These are phyloP conservation scores for Metarhizium robertsii DNA, from an alignment of 2,329 filamentous ascomycete species.

Conservation along the genomic window DNA sequence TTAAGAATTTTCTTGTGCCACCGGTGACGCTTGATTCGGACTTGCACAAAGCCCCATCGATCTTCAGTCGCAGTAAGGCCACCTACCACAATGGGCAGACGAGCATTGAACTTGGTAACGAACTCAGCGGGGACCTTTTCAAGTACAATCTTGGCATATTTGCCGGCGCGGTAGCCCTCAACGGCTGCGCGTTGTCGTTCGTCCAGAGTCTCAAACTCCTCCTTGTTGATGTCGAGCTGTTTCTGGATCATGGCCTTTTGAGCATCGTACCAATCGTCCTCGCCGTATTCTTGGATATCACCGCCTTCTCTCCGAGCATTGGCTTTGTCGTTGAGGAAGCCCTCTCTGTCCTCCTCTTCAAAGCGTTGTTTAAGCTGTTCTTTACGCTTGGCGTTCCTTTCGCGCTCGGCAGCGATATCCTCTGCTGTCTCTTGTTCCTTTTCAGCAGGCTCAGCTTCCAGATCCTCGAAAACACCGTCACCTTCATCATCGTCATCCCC, in stretches of 20 bases:
- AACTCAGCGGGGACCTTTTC: constrained; percentile 90
- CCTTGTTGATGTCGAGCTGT: constrained; percentile 92
- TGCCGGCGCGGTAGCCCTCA: constrained; percentile 85
- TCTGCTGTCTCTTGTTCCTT: constrained; percentile 33
- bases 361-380: constrained; percentile 92
- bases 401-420: constrained; percentile 78
- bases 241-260: constrained; percentile 94
- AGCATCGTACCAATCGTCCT: constrained; percentile 97
- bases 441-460: constrained; percentile 46
- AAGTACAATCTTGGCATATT: constrained; percentile 85
- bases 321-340: constrained; percentile 83
- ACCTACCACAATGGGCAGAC: constrained; percentile 77
- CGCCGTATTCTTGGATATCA: constrained; percentile 72
- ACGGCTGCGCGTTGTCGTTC: constrained; percentile 73
- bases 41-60: constrained; percentile 88
- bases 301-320: constrained; percentile 62
- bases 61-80: constrained; percentile 92
- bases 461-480: constrained; percentile 76
- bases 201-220: constrained; percentile 83
- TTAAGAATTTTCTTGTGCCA: constrained; percentile 99
- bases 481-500: constrained; percentile 59
- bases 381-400: constrained; percentile 82
- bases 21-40: constrained; percentile 91
- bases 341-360: constrained; percentile 96
- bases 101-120: constrained; percentile 68